Base-by-base conservation (phyloP, 345 rosid genomes). In the Mallotus nudiflorus region DNA sequence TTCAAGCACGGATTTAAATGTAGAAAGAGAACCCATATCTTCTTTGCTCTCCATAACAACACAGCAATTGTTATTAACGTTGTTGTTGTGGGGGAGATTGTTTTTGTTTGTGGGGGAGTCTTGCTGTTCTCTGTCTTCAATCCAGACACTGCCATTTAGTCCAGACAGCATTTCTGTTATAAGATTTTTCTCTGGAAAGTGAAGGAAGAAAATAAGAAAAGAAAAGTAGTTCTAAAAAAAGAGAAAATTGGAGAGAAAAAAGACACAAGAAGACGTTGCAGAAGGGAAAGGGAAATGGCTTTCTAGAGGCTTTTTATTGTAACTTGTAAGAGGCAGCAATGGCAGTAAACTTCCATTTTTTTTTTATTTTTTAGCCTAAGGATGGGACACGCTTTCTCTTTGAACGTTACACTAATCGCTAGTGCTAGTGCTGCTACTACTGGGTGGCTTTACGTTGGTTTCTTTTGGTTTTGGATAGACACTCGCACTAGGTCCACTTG, bases 1-100 rank as follows among this genome's bases (percentile, higher is more conserved):
- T 28, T 80, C 88, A 46, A 86, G 75, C 85, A 86, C 74, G 73
- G 90, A 78, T 46, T 84, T 86, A 82, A 86, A 82, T 0, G 77
- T 60, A 19, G 86, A 65, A 13, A 84, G 69, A 27, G 85, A 71
- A 53, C 81, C 82, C 82, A 82, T 67, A 45, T 82, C 87, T 39
- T 83, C 84, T 60, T 72, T 81, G 62, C 24, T 72, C 54, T 78
- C 76, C 33, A 71, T 14, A 18, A 75, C 12, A 66, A 27, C 72
- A 73, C 68, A 48, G 22, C 37, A 25, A 28, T 18, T 49, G 5
- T 37, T 68, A 37, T 40, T 77, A 24, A 46, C 28, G 65, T 28
- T 56, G 70, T 57, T 64, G 46, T 5, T 60, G 42, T n/a, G n/a
- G n/a, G n/a, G n/a, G n/a, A n/a, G n/a, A n/a, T n/a, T n/a, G n/a